Percentiles rank a stretch among this genome's conserved stretches.
Conservation (phyloP, 495 filamentous ascomycete genomes). For the Xylaria cubensis region DNA sequence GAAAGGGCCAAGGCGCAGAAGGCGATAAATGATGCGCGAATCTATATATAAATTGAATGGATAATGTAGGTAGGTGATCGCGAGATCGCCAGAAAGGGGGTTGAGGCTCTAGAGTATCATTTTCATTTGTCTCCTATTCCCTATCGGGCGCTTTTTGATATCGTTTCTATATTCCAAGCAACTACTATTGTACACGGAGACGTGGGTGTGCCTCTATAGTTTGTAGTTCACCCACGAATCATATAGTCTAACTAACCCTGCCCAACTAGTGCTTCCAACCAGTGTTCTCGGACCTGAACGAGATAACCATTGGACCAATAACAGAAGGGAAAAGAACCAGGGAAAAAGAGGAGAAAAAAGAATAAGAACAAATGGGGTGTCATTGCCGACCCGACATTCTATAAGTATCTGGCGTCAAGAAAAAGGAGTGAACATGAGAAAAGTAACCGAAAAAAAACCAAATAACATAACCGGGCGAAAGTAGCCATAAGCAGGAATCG, state of each 20-base stretch:
- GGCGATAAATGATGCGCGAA: slow-evolving; percentile 4
- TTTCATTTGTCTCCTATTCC: slow-evolving; percentile 8
- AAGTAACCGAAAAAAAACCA: background rate
- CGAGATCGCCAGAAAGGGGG: background rate
- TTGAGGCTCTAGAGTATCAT: slow-evolving; percentile 8
- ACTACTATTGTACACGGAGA: slow-evolving; percentile 18
- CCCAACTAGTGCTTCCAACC: background rate
- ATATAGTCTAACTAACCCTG: background rate
- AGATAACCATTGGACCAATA: background rate
- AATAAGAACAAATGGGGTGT: background rate
- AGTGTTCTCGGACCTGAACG: background rate
- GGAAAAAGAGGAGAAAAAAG: background rate
- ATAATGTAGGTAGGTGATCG: slow-evolving; percentile 3
- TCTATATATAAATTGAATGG: slow-evolving; percentile 23
- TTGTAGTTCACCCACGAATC: slow-evolving; percentile 8
- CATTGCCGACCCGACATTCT: slow-evolving; percentile 20
- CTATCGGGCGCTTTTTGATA: background rate
- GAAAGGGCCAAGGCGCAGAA: slow-evolving; percentile 14
- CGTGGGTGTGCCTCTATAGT: slow-evolving; percentile 11
- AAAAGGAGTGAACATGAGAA: background rate
- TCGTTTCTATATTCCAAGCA: background rate
- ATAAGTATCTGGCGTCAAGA: slow-evolving; percentile 7
- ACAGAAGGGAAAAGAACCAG: background rate
- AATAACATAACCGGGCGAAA: background rate
- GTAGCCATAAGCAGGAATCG: slow-evolving; percentile 6